Conservation (phyloP, 495 filamentous ascomycete species). For the Penicillium atrosanguineum region DNA sequence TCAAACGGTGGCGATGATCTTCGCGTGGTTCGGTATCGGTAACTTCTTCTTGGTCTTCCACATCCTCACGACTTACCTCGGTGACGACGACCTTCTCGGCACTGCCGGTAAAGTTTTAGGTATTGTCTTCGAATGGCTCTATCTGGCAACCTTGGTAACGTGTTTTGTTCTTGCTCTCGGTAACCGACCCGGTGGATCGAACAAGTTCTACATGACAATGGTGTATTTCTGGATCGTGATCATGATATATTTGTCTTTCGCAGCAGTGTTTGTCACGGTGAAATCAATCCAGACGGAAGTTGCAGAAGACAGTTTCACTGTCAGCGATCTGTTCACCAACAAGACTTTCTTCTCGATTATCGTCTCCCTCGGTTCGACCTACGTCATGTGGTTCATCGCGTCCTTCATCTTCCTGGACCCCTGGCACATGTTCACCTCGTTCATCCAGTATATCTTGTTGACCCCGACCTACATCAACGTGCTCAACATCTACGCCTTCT, state of each 20-base stretch:
- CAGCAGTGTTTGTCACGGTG: conserved; percentile 92
- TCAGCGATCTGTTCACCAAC: conserved; percentile 76
- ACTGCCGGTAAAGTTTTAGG: conserved; percentile 74
- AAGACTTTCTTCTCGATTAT: conserved; percentile 90
- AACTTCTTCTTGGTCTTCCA: conserved; percentile 99
- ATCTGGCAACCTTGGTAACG: conserved; percentile 84
- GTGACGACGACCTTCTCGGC: conserved; percentile 62
- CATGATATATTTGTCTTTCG: conserved; percentile 94
- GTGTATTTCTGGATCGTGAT: conserved; percentile 95
- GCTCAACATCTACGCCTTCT: conserved; percentile 96
- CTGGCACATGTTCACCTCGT: conserved; percentile 97
- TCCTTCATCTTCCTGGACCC: conserved; percentile 97
- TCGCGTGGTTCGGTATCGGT: conserved; percentile 98
- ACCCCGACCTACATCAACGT: conserved; percentile 96
- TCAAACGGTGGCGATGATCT: conserved; percentile 93
- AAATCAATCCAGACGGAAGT: conserved; percentile 72
- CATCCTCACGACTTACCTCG: conserved; percentile 86
- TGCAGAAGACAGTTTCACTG: conserved; percentile 52
- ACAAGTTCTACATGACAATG: conserved; percentile 93
- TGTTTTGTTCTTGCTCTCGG: conserved; percentile 96
- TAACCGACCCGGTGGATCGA: conserved; percentile 93
- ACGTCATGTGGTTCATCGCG: conserved; percentile 87
- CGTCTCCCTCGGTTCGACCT: conserved; percentile 86
- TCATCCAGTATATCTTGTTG: conserved; percentile 94
- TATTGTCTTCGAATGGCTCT: conserved; percentile 94